Evolutionary conservation across 2,329 filamentous ascomycete species (phyloP).

Genomic region (Alternaria brassicicola): DNA sequence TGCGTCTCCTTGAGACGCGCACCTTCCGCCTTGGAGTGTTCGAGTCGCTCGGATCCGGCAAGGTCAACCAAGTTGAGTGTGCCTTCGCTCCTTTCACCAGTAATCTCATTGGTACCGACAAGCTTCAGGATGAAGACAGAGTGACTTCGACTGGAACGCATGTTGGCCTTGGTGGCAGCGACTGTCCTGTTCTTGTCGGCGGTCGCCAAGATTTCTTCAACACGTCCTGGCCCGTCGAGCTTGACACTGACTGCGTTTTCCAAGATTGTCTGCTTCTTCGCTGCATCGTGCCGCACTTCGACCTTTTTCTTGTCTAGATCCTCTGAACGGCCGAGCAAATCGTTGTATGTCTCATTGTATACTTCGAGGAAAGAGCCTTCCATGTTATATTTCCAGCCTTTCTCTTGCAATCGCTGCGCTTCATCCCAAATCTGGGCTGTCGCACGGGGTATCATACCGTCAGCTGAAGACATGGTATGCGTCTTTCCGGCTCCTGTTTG

Average conservation of each 20-base stretch:
- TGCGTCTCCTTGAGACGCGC: constrained; percentile 92
- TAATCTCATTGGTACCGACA: constrained; percentile 70
- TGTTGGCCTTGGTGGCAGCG: constrained; percentile 96
- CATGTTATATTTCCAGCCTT: constrained; percentile 94
- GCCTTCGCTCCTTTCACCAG: constrained; percentile 84
- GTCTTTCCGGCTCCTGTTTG: constrained; percentile 98
- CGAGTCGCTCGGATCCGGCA: constrained; percentile 88
- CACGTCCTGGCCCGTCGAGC: constrained; percentile 78
- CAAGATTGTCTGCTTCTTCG: constrained; percentile 80
- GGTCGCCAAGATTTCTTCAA: constrained; percentile 78
- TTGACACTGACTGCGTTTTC: constrained; percentile 77
- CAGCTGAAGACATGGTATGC: constrained; percentile 91
- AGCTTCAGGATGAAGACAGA: constrained; percentile 90
- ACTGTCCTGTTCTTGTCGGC: constrained; percentile 89
- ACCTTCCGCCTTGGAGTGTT: constrained; percentile 84
- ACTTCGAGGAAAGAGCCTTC: constrained; percentile 96
- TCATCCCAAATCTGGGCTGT: constrained; percentile 94
- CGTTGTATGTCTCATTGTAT: constrained; percentile 96
- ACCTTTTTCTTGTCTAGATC: constrained; percentile 81
- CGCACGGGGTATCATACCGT: constrained; percentile 94
- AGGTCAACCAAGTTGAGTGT: constrained; percentile 95
- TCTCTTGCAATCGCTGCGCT: constrained; percentile 80
- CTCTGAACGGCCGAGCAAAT: constrained; percentile 76
- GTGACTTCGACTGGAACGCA: constrained; percentile 90
- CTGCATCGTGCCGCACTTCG: constrained; percentile 85